These are phyloP conservation scores for Leccinellum luteum DNA, from an alignment of 768 basidiomycete genomes.

Conservation along the genomic window DNA sequence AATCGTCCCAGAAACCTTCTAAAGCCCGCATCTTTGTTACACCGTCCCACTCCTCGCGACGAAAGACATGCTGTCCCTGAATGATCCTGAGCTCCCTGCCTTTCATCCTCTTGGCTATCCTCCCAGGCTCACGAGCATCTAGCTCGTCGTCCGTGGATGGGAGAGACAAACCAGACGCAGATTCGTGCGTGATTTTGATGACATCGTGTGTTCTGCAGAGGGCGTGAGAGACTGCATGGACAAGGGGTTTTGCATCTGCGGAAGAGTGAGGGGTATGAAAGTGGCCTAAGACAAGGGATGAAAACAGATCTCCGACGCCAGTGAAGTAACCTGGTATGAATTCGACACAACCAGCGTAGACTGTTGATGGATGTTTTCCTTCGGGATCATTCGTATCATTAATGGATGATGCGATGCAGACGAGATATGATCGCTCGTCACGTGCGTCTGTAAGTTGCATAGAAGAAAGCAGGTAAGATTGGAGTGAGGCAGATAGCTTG, in stretches of 20 bases:
- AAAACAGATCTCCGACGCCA: slow-evolving; percentile 96
- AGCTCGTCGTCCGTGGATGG: slow-evolving; percentile 79
- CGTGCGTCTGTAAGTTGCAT: neutral
- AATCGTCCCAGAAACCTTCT: slow-evolving; percentile 34
- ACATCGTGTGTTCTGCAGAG: slow-evolving; percentile 76
- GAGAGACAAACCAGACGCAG: slow-evolving; percentile 44
- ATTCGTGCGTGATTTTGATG: slow-evolving; percentile 56
- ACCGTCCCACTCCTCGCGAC: slow-evolving; percentile 38
- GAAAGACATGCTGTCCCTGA: slow-evolving; percentile 69
- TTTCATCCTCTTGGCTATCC: slow-evolving; percentile 72
- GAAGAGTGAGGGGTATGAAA: slow-evolving; percentile 41
- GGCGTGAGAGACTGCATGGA: slow-evolving; percentile 58
- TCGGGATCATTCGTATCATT: slow-evolving; percentile 14
- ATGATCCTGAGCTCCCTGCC: slow-evolving; percentile 84
- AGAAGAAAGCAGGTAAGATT: slow-evolving; percentile 40
- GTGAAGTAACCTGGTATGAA: slow-evolving; percentile 90
- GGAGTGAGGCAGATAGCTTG: slow-evolving; percentile 59
- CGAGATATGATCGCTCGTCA: slow-evolving; percentile 48
- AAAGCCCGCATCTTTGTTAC: slow-evolving; percentile 32
- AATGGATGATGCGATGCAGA: slow-evolving; percentile 79
- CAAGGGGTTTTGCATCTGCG: slow-evolving; percentile 10
- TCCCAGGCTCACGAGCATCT: slow-evolving; percentile 58
- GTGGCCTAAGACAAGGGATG: slow-evolving; percentile 84
- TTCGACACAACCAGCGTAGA: slow-evolving; percentile 73
- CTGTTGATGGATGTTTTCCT: slow-evolving; percentile 33